Percentiles rank a stretch among this genome's conserved stretches.
Conservation (phyloP, 2,329 filamentous ascomycete genomes). For the Sclerotinia spermophila region DNA sequence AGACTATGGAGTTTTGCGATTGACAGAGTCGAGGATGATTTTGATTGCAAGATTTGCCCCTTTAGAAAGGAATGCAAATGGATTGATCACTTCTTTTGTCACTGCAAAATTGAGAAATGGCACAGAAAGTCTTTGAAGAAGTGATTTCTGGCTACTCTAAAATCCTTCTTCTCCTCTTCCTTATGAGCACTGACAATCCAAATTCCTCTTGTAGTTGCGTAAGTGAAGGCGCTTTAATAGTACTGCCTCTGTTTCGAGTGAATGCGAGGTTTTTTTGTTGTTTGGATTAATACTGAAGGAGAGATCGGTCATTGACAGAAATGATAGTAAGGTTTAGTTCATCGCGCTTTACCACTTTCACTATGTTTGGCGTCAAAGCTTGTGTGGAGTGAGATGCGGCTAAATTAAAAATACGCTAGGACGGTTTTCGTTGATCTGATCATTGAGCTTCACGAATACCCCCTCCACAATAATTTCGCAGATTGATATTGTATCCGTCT, state of each 20-base stretch:
- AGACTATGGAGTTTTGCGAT: constrained; percentile 17
- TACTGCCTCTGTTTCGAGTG: not conserved
- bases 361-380: constrained; percentile 15
- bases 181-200: constrained; percentile 9
- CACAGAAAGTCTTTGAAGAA: constrained; percentile 38
- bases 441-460: constrained; percentile 7
- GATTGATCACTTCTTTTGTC: constrained; percentile 22
- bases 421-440: constrained; percentile 15
- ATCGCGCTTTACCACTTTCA: constrained; percentile 15
- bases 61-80: constrained; percentile 27
- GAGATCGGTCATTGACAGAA: not conserved
- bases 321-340: not conserved
- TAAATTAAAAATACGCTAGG: constrained; percentile 17
- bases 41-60: constrained; percentile 22
- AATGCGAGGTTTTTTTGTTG: not conserved
- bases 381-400: constrained; percentile 17
- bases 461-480: constrained; percentile 1
- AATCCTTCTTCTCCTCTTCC: constrained; percentile 19
- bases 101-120: constrained; percentile 28
- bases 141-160: constrained; percentile 39
- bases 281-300: not conserved
- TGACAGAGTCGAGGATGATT: constrained; percentile 26
- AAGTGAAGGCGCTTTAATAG: not conserved
- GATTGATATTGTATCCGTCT: not conserved
- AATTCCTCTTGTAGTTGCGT: not conserved